Conservation (phyloP, 1,284 basidiomycete species). For the Cutaneotrichosporon dermatis region DNA sequence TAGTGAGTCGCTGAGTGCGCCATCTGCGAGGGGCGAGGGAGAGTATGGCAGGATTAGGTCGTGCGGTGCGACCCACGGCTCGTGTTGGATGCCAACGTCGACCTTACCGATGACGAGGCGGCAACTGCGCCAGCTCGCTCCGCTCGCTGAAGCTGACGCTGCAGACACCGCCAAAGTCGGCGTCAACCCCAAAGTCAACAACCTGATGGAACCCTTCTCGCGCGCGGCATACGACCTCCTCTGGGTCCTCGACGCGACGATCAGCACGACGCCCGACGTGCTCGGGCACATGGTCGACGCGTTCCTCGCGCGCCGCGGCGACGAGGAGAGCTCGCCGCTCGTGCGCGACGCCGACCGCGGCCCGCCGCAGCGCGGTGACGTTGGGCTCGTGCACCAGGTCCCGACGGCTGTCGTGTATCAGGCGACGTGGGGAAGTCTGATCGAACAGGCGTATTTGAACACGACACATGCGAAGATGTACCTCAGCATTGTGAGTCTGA, state of each 20-base stretch:
- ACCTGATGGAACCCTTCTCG: slow-evolving; percentile 78
- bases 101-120: too few species aligned
- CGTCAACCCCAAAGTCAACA: slow-evolving; percentile 97
- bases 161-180: slow-evolving; percentile 58
- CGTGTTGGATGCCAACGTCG: too few species aligned
- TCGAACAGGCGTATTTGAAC: slow-evolving; percentile 93
- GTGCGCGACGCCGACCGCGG: slow-evolving; percentile 26
- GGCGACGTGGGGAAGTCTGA: slow-evolving; percentile 67
- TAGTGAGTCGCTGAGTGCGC: slow-evolving; percentile 54
- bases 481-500: slow-evolving; percentile 64
- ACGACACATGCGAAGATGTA: slow-evolving; percentile 99
- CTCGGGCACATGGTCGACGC: slow-evolving; percentile 80
- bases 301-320: slow-evolving; percentile 34
- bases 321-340: slow-evolving; percentile 35
- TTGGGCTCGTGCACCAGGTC: slow-evolving; percentile 93
- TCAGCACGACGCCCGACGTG: slow-evolving; percentile 72
- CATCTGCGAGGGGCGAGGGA: too few species aligned
- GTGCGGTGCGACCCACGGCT: too few species aligned
- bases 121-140: too few species aligned
- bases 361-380: slow-evolving; percentile 42
- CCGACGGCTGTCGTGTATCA: slow-evolving; percentile 75
- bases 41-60: too few species aligned
- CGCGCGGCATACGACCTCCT: slow-evolving; percentile 81
- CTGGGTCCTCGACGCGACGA: slow-evolving; percentile 95
- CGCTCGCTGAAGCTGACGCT: too few species aligned